Evolutionary conservation across 1,139 yeast genomes (phyloP).

Genomic region (Candida mesenterica): DNA sequence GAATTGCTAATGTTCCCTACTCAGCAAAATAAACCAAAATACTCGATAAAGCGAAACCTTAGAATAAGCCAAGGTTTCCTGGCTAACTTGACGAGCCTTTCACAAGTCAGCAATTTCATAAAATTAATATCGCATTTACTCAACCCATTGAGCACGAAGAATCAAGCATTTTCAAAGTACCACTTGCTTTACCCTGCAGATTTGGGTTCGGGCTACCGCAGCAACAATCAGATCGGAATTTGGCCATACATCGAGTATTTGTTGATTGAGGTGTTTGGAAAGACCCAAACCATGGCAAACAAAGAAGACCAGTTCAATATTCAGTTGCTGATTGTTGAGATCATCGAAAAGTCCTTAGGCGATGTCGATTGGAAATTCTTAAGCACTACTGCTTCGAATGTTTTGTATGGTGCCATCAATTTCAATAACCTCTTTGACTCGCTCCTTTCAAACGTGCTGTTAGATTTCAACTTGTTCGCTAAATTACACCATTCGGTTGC

Average conservation of each 20-base stretch:
- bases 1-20: constrained; percentile 9
- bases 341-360: constrained; percentile 52
- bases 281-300: constrained; percentile 27
- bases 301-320: constrained; percentile 45
- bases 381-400: constrained; percentile 35
- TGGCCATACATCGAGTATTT: constrained; percentile 81
- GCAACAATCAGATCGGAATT: constrained; percentile 51
- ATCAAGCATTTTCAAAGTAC: constrained; percentile 36
- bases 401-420: constrained; percentile 23
- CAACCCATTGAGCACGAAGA: constrained; percentile 21
- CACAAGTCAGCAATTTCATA: constrained; percentile 64
- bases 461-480: constrained; percentile 35
- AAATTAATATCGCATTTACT: constrained; percentile 44
- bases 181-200: constrained; percentile 59
- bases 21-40: constrained; percentile 19
- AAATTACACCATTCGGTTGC: constrained; percentile 71
- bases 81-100: constrained; percentile 36
- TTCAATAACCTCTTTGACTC: constrained; percentile 46
- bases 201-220: constrained; percentile 60
- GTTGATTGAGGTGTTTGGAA: constrained; percentile 61
- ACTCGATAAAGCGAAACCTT: constrained; percentile 27
- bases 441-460: constrained; percentile 19
- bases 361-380: constrained; percentile 67
- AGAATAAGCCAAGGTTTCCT: constrained; percentile 35
- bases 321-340: constrained; percentile 52